These are phyloP conservation scores for Saccharomycopsis selenospora DNA, from an alignment of 805 yeast species.

Conservation along the genomic window DNA sequence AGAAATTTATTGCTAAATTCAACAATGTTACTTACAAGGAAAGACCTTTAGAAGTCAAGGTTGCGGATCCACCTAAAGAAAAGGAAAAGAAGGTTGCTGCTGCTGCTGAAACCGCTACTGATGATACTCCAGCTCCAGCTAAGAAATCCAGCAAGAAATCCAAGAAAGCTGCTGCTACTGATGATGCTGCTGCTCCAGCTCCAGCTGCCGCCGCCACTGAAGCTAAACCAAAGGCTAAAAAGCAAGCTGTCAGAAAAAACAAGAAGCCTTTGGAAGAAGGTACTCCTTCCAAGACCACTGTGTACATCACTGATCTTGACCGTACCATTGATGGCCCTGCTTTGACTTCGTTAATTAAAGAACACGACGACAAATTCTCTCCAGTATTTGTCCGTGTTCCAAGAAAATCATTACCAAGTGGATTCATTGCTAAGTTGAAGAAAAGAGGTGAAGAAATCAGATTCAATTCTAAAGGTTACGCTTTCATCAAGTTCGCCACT, in stretches of 20 bases:
- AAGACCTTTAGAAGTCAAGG: slow-evolving; percentile 43
- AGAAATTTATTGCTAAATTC: slow-evolving; percentile 36
- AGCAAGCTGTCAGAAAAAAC: slow-evolving; percentile 8
- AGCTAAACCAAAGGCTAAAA: slow-evolving; percentile 15
- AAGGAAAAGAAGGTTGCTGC: slow-evolving; percentile 18
- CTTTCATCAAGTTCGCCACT: slow-evolving; percentile 50
- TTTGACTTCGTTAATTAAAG: slow-evolving; percentile 39
- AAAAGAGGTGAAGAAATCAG: slow-evolving; percentile 40
- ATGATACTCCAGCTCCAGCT: slow-evolving; percentile 8
- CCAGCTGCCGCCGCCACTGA: slow-evolving; percentile 16
- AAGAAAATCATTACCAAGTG: slow-evolving; percentile 38
- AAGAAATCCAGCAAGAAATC: slow-evolving; percentile 20
- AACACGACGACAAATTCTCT: slow-evolving; percentile 31
- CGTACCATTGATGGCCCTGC: slow-evolving; percentile 41
- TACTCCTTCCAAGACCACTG: slow-evolving; percentile 47
- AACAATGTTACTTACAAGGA: slow-evolving; percentile 39
- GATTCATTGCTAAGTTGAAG: slow-evolving; percentile 37
- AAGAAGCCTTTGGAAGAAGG: slow-evolving; percentile 39
- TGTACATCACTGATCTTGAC: slow-evolving; percentile 56
- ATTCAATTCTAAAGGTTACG: slow-evolving; percentile 52
- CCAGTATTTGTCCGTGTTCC: slow-evolving; percentile 60
- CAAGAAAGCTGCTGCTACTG: slow-evolving; percentile 16
- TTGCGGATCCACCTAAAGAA: slow-evolving; percentile 39
- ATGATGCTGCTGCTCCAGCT: slow-evolving; percentile 7
- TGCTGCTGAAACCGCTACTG: slow-evolving; percentile 14